Conservation (phyloP, 1,139 yeast genomes). For the Suhomyces ambrosiae region DNA sequence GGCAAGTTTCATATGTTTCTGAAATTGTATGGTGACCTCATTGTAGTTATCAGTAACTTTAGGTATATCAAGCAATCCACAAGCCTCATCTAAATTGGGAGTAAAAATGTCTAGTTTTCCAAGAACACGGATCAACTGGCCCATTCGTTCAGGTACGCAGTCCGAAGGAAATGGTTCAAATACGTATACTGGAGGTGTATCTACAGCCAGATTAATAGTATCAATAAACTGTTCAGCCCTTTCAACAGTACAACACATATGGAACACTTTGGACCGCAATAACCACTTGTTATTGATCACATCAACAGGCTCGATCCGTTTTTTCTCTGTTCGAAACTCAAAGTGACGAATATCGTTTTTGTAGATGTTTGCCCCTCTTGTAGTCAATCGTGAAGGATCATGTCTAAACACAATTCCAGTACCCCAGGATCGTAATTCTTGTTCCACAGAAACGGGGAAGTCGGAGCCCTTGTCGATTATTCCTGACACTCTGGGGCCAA, state of each 20-base stretch:
- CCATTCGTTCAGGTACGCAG: constrained; percentile 55
- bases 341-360: constrained; percentile 58
- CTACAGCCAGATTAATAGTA: constrained; percentile 24
- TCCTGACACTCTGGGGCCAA: constrained; percentile 54
- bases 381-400: constrained; percentile 58
- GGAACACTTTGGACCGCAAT: constrained; percentile 53
- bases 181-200: constrained; percentile 44
- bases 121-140: constrained; percentile 42
- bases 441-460: constrained; percentile 56
- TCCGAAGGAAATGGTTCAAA: constrained; percentile 91
- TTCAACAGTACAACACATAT: constrained; percentile 73
- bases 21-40: constrained; percentile 44
- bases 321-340: constrained; percentile 56
- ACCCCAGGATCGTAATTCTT: constrained; percentile 58
- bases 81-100: constrained; percentile 86
- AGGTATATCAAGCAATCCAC: constrained; percentile 48
- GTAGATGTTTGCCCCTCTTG: constrained; percentile 81
- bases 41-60: constrained; percentile 24
- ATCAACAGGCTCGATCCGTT: constrained; percentile 64
- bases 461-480: constrained; percentile 80
- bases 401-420: constrained; percentile 60
- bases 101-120: constrained; percentile 61
- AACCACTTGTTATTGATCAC: constrained; percentile 41
- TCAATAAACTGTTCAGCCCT: constrained; percentile 54
- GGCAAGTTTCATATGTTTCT: constrained; percentile 36